Conservation (phyloP, 345 rosid species). For the Acer yangbiense region DNA sequence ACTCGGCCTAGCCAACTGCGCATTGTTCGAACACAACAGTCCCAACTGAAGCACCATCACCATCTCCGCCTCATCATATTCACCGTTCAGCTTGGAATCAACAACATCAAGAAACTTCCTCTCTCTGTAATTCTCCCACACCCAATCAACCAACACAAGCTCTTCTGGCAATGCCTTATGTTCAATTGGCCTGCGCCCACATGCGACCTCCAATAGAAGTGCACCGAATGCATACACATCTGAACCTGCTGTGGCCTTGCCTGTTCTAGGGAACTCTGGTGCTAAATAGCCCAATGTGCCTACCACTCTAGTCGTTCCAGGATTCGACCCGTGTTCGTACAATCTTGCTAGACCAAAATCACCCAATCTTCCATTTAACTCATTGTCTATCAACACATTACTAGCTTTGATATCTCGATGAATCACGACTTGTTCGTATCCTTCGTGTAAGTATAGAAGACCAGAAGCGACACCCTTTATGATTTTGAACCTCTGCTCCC, state of each 20-base stretch:
- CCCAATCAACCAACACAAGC: constrained; percentile 82
- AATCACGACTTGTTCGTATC: constrained; percentile 83
- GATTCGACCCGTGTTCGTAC: constrained; percentile 79
- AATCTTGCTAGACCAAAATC: constrained; percentile 91
- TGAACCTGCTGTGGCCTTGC: constrained; percentile 67
- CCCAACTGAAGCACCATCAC: constrained; percentile 64
- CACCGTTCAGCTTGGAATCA: constrained; percentile 49
- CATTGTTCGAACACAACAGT: constrained; percentile 66
- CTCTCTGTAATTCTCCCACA: constrained; percentile 54
- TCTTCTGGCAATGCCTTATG: constrained; percentile 74
- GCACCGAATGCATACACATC: constrained; percentile 96
- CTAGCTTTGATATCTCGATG: constrained; percentile 92
- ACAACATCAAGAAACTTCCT: constrained; percentile 53
- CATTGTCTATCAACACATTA: constrained; percentile 73
- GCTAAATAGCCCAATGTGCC: constrained; percentile 94
- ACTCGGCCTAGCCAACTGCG: constrained; percentile 57
- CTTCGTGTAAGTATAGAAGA: constrained; percentile 84
- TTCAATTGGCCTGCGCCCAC: constrained; percentile 90
- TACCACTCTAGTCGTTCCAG: constrained; percentile 79
- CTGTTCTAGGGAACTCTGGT: constrained; percentile 83
- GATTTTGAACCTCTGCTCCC: constrained; percentile 80
- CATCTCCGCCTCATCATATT: constrained; percentile 52
- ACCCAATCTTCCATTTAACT: constrained; percentile 80
- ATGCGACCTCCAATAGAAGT: constrained; percentile 68
- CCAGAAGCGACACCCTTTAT: constrained; percentile 79